A percentile compares a stretch with the other conserved stretches of the same genome.
These are phyloP conservation scores for Tranzscheliella williamsii DNA, from an alignment of 1,284 basidiomycete genomes.

Conservation along the genomic window DNA sequence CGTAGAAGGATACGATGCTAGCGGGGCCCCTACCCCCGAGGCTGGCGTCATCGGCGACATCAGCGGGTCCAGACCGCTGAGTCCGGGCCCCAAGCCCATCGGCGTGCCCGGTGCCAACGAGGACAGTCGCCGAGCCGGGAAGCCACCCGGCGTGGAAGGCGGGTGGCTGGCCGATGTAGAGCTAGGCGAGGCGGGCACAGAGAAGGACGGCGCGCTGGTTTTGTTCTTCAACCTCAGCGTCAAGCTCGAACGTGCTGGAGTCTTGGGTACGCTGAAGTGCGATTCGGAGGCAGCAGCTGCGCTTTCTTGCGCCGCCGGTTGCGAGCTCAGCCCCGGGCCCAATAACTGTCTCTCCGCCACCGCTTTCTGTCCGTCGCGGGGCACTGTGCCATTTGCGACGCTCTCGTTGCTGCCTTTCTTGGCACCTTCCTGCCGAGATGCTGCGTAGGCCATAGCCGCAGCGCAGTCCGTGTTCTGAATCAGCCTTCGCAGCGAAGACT, in stretches of 20 bases:
- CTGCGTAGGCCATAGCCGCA: conserved; percentile 6
- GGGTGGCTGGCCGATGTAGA: conserved; percentile 5
- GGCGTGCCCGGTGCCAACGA: conserved; percentile 4
- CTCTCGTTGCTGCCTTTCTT: no score
- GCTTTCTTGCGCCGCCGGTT: no score
- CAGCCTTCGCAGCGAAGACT: conserved; percentile 39
- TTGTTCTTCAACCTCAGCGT: conserved; percentile 33
- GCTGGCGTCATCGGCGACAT: conserved; percentile 30
- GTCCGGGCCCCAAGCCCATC: conserved; percentile 10
- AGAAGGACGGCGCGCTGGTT: conserved; percentile 1
- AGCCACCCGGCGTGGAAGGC: conserved; percentile 2
- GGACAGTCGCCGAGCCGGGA: not conserved
- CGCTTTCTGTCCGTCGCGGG: no score
- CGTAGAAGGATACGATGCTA: conserved; percentile 24
- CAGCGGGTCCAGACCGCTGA: conserved; percentile 28
- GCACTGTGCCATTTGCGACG: no score
- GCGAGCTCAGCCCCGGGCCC: no score
- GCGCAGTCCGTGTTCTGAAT: conserved; percentile 47
- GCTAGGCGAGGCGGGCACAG: not conserved
- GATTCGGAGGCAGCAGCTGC: no score
- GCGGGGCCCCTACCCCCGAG: conserved; percentile 4
- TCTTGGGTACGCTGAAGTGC: conserved; percentile 22
- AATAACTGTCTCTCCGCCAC: no score
- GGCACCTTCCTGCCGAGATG: no score
- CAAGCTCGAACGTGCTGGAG: conserved; percentile 13